phyloP scores from a whole-genome alignment of 345 rosid genomes.

The Crucihimalaya himalaica region DNA sequence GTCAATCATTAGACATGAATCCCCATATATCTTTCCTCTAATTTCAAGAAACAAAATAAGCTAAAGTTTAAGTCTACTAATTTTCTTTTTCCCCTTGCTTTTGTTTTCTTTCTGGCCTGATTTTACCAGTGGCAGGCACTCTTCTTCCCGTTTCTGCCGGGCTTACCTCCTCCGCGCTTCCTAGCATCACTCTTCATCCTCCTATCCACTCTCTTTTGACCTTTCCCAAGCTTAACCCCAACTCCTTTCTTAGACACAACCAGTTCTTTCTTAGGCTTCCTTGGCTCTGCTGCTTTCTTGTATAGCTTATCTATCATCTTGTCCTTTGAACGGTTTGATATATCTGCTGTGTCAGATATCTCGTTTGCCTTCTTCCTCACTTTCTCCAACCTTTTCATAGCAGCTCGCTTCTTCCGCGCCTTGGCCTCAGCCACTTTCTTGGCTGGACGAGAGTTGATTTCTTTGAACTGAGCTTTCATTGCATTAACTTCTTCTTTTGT shows the following conservation, averaged over 20 bases:
- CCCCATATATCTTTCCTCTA: background rate
- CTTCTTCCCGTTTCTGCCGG: conserved; percentile 61
- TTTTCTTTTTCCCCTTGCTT: too few relatives aligned
- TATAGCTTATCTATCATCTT: conserved; percentile 85
- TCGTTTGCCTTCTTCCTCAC: too few relatives aligned
- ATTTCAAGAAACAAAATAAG: background rate
- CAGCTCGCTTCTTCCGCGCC: conserved; percentile 79
- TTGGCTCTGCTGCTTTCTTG: conserved; percentile 68
- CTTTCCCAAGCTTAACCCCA: conserved; percentile 73
- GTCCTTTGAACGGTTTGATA: conserved; percentile 72
- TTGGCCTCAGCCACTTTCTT: conserved; percentile 97
- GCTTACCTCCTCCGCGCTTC: conserved; percentile 52
- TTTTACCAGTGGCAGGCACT: conserved; percentile 38
- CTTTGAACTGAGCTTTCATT: conserved; percentile 87
- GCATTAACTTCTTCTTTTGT: conserved; percentile 89
- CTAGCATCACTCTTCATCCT: conserved; percentile 84
- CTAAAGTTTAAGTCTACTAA: background rate
- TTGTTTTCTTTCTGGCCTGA: conserved; percentile 46
- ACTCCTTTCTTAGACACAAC: conserved; percentile 96
- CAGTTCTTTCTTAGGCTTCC: conserved; percentile 69
- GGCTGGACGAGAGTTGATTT: conserved; percentile 87
- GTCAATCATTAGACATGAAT: background rate
- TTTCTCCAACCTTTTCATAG: conserved; percentile 73
- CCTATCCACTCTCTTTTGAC: conserved; percentile 81
- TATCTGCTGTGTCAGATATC: conserved; percentile 59